Conservation (phyloP, 768 basidiomycete genomes). For the Pisolithus marmoratus region DNA sequence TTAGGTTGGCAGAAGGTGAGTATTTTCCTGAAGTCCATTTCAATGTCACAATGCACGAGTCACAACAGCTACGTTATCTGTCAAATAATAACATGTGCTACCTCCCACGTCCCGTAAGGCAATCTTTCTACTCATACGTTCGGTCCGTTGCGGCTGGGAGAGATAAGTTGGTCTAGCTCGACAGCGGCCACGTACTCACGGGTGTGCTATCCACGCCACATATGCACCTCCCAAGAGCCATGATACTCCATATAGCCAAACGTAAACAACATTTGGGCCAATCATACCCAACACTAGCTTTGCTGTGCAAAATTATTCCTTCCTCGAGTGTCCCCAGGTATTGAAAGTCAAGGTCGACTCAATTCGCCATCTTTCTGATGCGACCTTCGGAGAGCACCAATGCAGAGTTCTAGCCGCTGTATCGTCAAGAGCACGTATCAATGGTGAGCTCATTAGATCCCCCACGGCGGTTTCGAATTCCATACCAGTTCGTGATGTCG, state of each 20-base stretch:
- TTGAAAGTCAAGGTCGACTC: slow-evolving; percentile 12
- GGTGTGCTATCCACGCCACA: background rate
- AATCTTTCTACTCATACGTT: background rate
- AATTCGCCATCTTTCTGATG: slow-evolving; percentile 43
- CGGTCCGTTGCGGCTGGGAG: background rate
- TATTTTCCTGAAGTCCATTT: too few species aligned
- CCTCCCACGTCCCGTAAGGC: too few species aligned
- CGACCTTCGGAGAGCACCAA: slow-evolving; percentile 33
- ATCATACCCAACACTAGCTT: slow-evolving; percentile 32
- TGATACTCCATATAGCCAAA: background rate
- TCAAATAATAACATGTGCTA: too few species aligned
- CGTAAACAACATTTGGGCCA: background rate
- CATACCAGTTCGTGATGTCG: background rate
- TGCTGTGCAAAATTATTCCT: slow-evolving; percentile 50
- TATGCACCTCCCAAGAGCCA: background rate
- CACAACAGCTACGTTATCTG: too few species aligned
- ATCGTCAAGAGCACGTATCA: slow-evolving; percentile 38
- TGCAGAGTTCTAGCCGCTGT: slow-evolving; percentile 25
- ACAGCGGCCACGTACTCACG: background rate
- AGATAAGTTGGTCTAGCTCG: too few species aligned
- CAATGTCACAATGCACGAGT: too few species aligned
- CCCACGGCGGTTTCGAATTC: background rate
- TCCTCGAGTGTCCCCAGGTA: slow-evolving; percentile 35
- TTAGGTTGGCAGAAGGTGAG: too few species aligned
- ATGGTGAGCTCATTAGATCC: slow-evolving; percentile 33